phyloP scores from a whole-genome alignment of 2,329 filamentous ascomycete genomes.

The Trichoderma simmonsii region DNA sequence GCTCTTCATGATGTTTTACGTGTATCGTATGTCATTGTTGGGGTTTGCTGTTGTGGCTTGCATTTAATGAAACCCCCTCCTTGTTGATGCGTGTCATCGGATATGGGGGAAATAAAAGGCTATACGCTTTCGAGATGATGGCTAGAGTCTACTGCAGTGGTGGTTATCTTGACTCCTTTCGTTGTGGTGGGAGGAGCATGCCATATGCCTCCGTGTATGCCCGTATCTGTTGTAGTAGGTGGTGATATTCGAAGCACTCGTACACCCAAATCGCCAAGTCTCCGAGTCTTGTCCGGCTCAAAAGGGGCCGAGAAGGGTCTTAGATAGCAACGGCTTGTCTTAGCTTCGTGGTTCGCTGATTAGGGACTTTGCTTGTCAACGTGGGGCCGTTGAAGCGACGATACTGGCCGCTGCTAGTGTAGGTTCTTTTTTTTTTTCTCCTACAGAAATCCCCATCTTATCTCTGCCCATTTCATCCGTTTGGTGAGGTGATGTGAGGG shows the following conservation, averaged over 20 bases:
- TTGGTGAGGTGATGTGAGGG: neutral
- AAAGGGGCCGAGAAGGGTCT: neutral
- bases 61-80: neutral
- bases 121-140: neutral
- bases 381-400: slow-evolving; percentile 4
- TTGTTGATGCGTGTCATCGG: neutral
- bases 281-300: neutral
- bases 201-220: neutral
- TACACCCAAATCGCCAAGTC: neutral
- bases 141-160: neutral
- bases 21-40: neutral
- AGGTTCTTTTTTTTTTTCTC: neutral
- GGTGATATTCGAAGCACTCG: neutral
- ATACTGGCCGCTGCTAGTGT: neutral
- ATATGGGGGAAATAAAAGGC: neutral
- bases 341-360: neutral
- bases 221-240: neutral
- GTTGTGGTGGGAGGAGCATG: neutral
- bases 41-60: neutral
- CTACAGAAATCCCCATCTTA: neutral
- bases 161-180: neutral
- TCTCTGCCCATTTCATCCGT: neutral
- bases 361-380: neutral
- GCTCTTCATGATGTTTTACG: neutral
- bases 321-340: neutral